Percentiles rank a stretch among this genome's conserved stretches.
These are phyloP conservation scores for Irpex sp. DNA, from an alignment of 1,284 basidiomycete genomes.

Conservation along the genomic window DNA sequence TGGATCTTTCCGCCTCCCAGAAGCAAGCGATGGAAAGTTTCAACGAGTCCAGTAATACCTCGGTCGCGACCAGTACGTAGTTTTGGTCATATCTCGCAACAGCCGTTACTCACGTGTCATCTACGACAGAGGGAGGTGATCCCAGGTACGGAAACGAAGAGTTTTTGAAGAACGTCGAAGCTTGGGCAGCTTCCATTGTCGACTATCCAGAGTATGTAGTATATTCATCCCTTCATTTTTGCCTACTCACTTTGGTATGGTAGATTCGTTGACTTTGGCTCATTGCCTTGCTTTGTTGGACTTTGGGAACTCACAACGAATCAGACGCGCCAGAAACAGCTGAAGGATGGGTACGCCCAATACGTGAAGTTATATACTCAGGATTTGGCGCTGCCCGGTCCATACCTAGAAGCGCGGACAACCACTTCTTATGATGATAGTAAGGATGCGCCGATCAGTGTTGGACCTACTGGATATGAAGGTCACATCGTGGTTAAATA, in stretches of 20 bases:
- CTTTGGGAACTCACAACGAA: constrained; percentile 1
- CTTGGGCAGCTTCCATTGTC: background rate
- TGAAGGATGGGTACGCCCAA: background rate
- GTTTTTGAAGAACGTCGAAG: constrained; percentile 1
- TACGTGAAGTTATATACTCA: background rate
- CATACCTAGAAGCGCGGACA: background rate
- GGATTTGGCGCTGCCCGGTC: background rate
- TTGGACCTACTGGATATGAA: background rate
- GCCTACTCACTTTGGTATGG: background rate
- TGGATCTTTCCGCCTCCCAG: background rate
- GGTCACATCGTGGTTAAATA: background rate
- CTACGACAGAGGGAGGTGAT: constrained; percentile 1
- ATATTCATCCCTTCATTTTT: background rate
- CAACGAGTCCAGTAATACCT: constrained; percentile 3
- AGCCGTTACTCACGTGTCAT: background rate
- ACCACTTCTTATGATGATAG: background rate
- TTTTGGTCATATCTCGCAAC: background rate
- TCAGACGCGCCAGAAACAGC: background rate
- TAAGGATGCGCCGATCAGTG: background rate
- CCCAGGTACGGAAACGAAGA: constrained; percentile 5
- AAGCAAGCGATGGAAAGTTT: constrained; percentile 5
- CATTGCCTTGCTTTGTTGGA: background rate
- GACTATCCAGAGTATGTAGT: constrained; percentile 2
- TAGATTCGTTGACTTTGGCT: constrained; percentile 7
- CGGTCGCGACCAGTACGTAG: background rate